These are phyloP conservation scores for Claviceps citrina DNA, from an alignment of 2,329 filamentous ascomycete genomes.

Conservation along the genomic window DNA sequence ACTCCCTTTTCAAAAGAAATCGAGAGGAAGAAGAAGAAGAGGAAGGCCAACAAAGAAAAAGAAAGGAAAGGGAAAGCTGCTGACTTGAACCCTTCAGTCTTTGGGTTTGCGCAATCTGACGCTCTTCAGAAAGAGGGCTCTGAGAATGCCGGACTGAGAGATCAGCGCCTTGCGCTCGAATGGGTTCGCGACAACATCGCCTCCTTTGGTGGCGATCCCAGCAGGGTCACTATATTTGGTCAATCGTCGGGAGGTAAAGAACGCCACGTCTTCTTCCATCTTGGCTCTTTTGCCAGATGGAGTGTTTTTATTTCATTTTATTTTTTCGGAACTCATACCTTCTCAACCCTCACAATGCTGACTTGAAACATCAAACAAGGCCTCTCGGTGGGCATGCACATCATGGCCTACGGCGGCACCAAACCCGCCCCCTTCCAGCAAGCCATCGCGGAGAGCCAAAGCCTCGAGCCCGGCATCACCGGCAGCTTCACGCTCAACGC, in stretches of 20 bases:
- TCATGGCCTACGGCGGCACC: slow-evolving; percentile 30
- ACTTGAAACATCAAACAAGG: slow-evolving; percentile 17
- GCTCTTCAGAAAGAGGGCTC: slow-evolving; percentile 10
- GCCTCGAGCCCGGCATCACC: slow-evolving; percentile 35
- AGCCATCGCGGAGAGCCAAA: slow-evolving; percentile 30
- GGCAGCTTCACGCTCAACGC: slow-evolving; percentile 32
- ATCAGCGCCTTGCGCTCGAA: slow-evolving; percentile 32
- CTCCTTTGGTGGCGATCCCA: slow-evolving; percentile 33
- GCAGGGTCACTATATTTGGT: slow-evolving; percentile 22
- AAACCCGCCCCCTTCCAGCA: slow-evolving; percentile 29
- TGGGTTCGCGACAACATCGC: slow-evolving; percentile 20
- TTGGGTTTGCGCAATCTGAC: slow-evolving; percentile 14
- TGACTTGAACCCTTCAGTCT: no score
- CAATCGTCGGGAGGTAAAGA: slow-evolving; percentile 17
- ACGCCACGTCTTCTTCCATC: background rate
- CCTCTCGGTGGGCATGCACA: slow-evolving; percentile 28
- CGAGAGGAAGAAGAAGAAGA: no score
- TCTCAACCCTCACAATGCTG: no score
- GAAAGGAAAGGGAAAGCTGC: no score
- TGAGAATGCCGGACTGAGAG: slow-evolving; percentile 33
- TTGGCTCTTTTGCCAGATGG: no score
- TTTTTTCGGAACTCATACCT: no score
- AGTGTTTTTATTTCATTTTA: no score
- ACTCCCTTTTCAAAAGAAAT: no score
- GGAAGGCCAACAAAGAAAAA: no score